Conservation (phyloP, 2,329 filamentous ascomycete genomes). For the Xylaria multiplex region DNA sequence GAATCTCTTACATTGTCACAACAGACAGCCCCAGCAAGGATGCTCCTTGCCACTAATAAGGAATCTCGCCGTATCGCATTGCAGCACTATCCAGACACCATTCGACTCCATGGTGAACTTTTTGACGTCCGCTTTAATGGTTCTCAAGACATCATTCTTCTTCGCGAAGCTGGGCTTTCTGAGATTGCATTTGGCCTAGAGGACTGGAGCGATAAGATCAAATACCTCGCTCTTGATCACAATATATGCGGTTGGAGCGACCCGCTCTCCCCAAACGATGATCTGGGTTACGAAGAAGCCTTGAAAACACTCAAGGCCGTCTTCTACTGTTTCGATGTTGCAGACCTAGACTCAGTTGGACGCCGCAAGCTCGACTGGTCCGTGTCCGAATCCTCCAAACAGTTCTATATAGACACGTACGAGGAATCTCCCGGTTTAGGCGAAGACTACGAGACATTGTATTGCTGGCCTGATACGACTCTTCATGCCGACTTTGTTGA, state of each 20-base stretch:
- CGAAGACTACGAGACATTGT: conserved; percentile 40
- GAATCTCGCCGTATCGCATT: conserved; percentile 50
- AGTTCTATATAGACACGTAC: conserved; percentile 38
- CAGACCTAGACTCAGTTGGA: background rate
- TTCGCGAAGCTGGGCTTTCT: background rate
- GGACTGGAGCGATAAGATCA: conserved; percentile 17
- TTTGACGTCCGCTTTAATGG: conserved; percentile 45
- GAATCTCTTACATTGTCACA: conserved; percentile 39
- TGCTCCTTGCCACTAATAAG: conserved; percentile 45
- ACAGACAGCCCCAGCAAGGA: conserved; percentile 47
- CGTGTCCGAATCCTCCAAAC: conserved; percentile 34
- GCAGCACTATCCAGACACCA: conserved; percentile 47
- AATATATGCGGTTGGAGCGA: no score
- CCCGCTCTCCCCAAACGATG: background rate
- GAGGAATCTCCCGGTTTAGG: conserved; percentile 37
- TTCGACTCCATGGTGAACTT: conserved; percentile 36
- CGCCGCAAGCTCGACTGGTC: conserved; percentile 42
- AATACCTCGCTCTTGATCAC: conserved; percentile 41
- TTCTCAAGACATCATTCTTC: conserved; percentile 46
- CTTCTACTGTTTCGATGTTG: conserved; percentile 34
- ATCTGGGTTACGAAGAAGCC: background rate
- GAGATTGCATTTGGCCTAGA: background rate
- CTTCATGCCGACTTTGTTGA: background rate
- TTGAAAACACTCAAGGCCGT: conserved; percentile 32
- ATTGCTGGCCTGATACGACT: conserved; percentile 48